Evolutionary conservation across 2,329 filamentous ascomycete genomes (phyloP).

Genomic region (Exophiala mesophila): DNA sequence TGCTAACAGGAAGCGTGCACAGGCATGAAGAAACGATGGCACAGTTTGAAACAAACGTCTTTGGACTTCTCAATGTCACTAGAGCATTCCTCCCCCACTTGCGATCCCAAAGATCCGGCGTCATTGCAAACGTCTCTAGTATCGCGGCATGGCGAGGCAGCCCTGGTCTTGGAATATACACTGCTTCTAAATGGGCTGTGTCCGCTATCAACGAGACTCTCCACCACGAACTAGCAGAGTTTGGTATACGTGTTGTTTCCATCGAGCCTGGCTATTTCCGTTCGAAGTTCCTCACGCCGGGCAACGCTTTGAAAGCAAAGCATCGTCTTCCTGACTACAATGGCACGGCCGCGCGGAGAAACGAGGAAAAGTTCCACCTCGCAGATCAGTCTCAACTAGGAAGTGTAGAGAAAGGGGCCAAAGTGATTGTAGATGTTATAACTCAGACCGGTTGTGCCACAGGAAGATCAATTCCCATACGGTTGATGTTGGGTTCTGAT

Average conservation of each 20-base stretch:
- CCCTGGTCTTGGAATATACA: slow-evolving; percentile 30
- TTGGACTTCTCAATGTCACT: slow-evolving; percentile 34
- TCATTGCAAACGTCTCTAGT: slow-evolving; percentile 34
- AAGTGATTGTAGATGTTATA: no score
- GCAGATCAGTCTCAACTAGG: no score
- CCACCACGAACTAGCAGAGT: slow-evolving; percentile 27
- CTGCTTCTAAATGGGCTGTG: slow-evolving; percentile 33
- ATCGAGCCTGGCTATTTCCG: slow-evolving; percentile 48
- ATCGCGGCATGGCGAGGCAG: slow-evolving; percentile 29
- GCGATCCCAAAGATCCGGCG: slow-evolving; percentile 28
- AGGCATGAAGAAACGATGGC: slow-evolving; percentile 22
- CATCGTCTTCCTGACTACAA: no score
- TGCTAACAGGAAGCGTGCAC: not conserved
- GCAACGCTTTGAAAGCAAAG: no score
- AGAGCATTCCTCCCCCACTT: slow-evolving; percentile 34
- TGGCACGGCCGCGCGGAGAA: no score
- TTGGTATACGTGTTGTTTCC: slow-evolving; percentile 31
- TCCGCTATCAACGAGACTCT: slow-evolving; percentile 19
- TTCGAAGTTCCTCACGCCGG: slow-evolving; percentile 49
- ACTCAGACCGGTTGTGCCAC: no score
- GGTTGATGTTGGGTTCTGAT: no score
- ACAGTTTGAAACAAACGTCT: slow-evolving; percentile 30
- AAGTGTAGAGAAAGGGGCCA: no score
- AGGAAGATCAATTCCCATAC: no score
- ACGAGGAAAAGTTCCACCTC: no score